Evolutionary conservation across 179 eudicot species (phyloP), one percentile per base, ranked within the genome.

Genomic region (Beta macrorhiza): DNA sequence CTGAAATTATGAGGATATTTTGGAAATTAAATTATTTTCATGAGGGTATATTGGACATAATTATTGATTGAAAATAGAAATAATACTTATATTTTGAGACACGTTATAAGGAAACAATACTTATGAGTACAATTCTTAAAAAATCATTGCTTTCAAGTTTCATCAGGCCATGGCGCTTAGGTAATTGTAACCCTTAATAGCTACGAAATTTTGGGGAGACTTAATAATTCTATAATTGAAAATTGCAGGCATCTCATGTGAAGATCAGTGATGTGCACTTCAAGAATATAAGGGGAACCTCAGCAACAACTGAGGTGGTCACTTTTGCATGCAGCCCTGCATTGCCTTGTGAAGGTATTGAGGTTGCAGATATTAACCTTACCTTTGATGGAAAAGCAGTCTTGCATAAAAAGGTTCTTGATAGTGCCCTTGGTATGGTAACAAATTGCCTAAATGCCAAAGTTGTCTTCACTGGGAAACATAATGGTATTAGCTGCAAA

Each of bases 251-350:
- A 19, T 87, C 86, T 72, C 83, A 80, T 49, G 90, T 84, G 77
- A 84, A 82, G 81, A 80, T 88, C 7, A 73, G 78, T 20, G 90
- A 91, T 65, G 84, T 90, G 37, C 89, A 86, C 79, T 93, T 91
- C 88, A 88, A 44, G 65, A 93, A 92, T 86, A 91, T 92, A 22
- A 85, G 82, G 72, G 98, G 98, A 49, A 93, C 93, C 1, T 80
- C 95, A 19, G 56, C 63, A 0, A 74, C 91, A 9, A 25, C 61
- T 0, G 72, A 68, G 12, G 70, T 87, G 8, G 86, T 90, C 0
- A 15, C 83, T 0, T 76, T 93, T 5, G 76, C 78, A 6, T 92
- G 98, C 82, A 93, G 94, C 67, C 0, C 67, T 1, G 63, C 81
- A 8, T 44, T 76, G 44, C 98, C 98, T 3, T 93, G 98, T 47